Percentiles rank a stretch among this genome's conserved stretches.
Evolutionary conservation across 2,329 filamentous ascomycete genomes (phyloP).

Genomic region (Rhinocladiella similis): DNA sequence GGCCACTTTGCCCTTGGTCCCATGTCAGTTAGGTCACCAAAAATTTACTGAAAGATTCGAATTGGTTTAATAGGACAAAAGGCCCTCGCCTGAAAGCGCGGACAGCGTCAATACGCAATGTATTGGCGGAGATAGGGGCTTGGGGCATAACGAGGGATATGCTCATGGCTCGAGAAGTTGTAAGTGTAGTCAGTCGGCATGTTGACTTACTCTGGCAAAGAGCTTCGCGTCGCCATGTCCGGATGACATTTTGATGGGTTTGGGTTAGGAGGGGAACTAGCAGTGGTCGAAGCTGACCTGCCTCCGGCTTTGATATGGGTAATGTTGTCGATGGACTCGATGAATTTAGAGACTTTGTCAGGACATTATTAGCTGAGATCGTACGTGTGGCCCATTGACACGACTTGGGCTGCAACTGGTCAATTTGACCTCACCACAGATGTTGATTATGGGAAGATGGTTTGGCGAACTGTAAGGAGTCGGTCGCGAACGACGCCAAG

Average conservation of each 20-base stretch:
- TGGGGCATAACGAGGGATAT: too few relatives aligned
- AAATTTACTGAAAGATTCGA: neutral
- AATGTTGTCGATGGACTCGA: neutral
- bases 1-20: conserved; percentile 92
- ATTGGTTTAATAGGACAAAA: neutral
- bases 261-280: neutral
- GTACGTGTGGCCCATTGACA: too few relatives aligned
- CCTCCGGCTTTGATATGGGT: neutral
- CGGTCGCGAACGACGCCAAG: neutral
- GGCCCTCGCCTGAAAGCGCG: too few relatives aligned
- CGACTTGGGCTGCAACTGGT: neutral
- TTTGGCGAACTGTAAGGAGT: neutral
- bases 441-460: too few relatives aligned
- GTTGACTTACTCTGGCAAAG: conserved; percentile 83
- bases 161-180: too few relatives aligned
- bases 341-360: neutral
- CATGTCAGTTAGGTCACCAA: conserved; percentile 6
- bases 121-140: too few relatives aligned
- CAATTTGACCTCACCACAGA: too few relatives aligned
- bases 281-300: neutral
- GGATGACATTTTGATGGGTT: conserved; percentile 54
- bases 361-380: neutral
- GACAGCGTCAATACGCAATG: too few relatives aligned
- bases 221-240: conserved; percentile 96
- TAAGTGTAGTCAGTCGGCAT: neutral